Evolutionary conservation across 2,329 filamentous ascomycete genomes (phyloP).

Genomic region (Cladosporium cucumerinum): DNA sequence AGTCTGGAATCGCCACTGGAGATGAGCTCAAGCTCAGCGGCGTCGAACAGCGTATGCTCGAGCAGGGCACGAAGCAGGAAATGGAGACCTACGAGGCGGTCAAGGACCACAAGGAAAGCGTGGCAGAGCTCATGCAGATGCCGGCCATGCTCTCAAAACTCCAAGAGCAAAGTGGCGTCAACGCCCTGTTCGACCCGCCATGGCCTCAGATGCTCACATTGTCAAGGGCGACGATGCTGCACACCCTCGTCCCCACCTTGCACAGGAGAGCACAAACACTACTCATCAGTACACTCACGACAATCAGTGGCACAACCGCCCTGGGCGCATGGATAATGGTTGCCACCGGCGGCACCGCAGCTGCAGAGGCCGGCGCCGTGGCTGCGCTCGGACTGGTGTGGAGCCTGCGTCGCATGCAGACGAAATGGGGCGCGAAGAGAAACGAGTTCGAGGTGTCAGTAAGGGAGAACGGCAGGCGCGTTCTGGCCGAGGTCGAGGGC

Average conservation of each 20-base stretch:
- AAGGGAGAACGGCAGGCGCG: constrained; percentile 56
- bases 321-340: constrained; percentile 56
- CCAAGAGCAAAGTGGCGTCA: constrained; percentile 29
- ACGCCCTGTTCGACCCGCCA: constrained; percentile 39
- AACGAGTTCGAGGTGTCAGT: constrained; percentile 51
- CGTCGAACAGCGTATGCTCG: constrained; percentile 1
- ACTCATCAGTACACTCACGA: constrained; percentile 71
- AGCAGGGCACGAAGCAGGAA: constrained; percentile 14
- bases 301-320: constrained; percentile 57
- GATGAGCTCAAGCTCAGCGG: constrained; percentile 24
- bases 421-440: constrained; percentile 55
- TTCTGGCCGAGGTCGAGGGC: constrained; percentile 53
- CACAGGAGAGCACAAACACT: constrained; percentile 46
- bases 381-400: constrained; percentile 57
- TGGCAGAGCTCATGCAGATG: constrained; percentile 31
- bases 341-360: constrained; percentile 48
- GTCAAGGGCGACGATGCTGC: constrained; percentile 54
- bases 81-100: constrained; percentile 16
- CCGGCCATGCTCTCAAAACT: constrained; percentile 28
- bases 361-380: constrained; percentile 59
- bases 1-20: constrained; percentile 51
- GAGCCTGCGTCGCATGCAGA: constrained; percentile 56
- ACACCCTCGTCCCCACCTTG: constrained; percentile 41
- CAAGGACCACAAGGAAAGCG: constrained; percentile 22
- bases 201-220: constrained; percentile 75